phyloP scores from a whole-genome alignment of 495 filamentous ascomycete species.

The Cryomyces antarcticus region DNA sequence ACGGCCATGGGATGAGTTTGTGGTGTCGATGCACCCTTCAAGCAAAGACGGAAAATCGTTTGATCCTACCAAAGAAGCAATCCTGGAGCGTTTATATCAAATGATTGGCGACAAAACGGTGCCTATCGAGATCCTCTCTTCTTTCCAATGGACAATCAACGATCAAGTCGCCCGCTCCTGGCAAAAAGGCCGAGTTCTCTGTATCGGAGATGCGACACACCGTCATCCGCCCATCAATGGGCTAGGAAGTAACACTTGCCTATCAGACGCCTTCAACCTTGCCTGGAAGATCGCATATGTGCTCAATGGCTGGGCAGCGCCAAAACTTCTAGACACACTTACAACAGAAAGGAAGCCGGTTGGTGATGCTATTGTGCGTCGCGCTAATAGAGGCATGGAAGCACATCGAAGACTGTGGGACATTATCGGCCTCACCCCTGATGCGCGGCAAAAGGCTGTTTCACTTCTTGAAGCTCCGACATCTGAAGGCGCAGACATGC shows the following conservation, averaged over 20 bases:
- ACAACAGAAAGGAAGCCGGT: constrained; percentile 23
- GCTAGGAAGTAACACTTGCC: constrained; percentile 28
- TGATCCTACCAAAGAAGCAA: too few species aligned
- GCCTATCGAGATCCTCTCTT: too few species aligned
- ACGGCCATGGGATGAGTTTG: too few species aligned
- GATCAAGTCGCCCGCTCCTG: constrained; percentile 24
- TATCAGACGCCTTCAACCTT: constrained; percentile 29
- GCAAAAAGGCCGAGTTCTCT: constrained; percentile 23
- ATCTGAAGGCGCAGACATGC: constrained; percentile 10
- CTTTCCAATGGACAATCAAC: too few species aligned
- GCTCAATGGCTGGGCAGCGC: constrained; percentile 15
- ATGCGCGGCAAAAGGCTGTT: background rate
- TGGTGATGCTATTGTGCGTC: constrained; percentile 16
- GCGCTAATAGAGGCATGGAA: constrained; percentile 21
- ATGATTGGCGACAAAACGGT: too few species aligned
- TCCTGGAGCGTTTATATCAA: too few species aligned
- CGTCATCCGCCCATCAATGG: constrained; percentile 28
- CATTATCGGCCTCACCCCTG: constrained; percentile 16
- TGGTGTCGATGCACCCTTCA: too few species aligned
- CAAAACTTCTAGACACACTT: constrained; percentile 7
- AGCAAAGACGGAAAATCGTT: too few species aligned
- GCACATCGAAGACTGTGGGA: constrained; percentile 17
- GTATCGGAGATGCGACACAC: constrained; percentile 28
- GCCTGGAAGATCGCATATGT: constrained; percentile 28
- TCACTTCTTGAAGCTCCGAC: constrained; percentile 5